Evolutionary conservation across 495 filamentous ascomycete species (phyloP).

Genomic region (Apodospora peruviana): DNA sequence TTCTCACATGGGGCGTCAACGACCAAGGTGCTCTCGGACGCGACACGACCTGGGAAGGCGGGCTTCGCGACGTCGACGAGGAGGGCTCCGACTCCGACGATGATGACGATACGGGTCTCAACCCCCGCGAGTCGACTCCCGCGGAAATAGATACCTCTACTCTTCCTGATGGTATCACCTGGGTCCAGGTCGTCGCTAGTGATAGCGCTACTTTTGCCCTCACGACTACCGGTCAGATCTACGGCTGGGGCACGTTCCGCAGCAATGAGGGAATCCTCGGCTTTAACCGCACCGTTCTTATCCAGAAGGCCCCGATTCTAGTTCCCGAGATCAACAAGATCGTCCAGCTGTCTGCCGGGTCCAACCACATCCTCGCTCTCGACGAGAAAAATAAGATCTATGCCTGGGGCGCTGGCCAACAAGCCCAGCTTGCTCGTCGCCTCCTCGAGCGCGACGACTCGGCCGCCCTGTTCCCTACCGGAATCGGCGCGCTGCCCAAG

Average conservation of each 20-base stretch:
- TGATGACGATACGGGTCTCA: constrained; percentile 43
- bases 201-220: constrained; percentile 62
- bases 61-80: constrained; percentile 58
- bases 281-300: constrained; percentile 42
- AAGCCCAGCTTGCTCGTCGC: constrained; percentile 68
- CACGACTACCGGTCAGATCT: constrained; percentile 57
- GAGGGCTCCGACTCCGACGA: constrained; percentile 37
- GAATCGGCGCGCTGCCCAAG: constrained; percentile 58
- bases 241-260: constrained; percentile 65
- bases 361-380: constrained; percentile 68
- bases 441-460: constrained; percentile 54
- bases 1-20: constrained; percentile 68
- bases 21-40: constrained; percentile 62
- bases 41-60: constrained; percentile 49
- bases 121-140: constrained; percentile 58
- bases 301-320: constrained; percentile 30
- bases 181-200: constrained; percentile 57
- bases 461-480: constrained; percentile 59
- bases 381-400: constrained; percentile 59
- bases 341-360: constrained; percentile 53
- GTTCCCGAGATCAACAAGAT: constrained; percentile 55
- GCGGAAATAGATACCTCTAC: constrained; percentile 36
- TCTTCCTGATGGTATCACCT: constrained; percentile 47
- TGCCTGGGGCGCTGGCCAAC: constrained; percentile 69
- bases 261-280: constrained; percentile 63